These are phyloP conservation scores for Theobroma cacao DNA, from an alignment of 345 rosid genomes.

Conservation along the genomic window DNA sequence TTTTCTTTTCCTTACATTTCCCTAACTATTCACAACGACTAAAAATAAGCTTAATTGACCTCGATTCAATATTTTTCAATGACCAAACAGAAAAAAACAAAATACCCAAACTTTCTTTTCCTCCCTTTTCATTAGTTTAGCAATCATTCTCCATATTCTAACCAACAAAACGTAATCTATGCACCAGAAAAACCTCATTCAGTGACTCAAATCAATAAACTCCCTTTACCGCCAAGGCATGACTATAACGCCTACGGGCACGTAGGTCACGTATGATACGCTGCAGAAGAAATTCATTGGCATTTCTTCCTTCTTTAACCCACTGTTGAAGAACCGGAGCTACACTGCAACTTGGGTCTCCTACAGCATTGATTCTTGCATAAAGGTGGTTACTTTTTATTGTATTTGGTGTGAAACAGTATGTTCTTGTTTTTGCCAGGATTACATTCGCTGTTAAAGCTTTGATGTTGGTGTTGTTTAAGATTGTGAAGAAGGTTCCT, in stretches of 20 bases:
- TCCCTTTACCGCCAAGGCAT: constrained; percentile 40
- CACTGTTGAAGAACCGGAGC: constrained; percentile 41
- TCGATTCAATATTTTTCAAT: not conserved
- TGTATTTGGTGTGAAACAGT: not conserved
- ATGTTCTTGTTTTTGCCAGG: constrained; percentile 8
- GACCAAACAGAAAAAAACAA: not conserved
- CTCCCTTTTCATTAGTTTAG: not conserved
- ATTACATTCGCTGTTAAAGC: constrained; percentile 10
- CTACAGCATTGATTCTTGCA: constrained; percentile 34
- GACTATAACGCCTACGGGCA: constrained; percentile 26
- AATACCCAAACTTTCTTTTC: not conserved
- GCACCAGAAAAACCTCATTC: not conserved
- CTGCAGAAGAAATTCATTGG: constrained; percentile 15
- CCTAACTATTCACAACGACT: not conserved
- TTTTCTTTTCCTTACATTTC: not conserved
- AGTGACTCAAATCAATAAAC: not conserved
- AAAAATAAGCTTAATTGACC: not conserved
- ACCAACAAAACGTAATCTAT: not conserved
- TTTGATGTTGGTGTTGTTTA: constrained; percentile 8
- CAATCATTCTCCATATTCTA: not conserved
- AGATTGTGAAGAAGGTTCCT: not conserved
- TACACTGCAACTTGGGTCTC: constrained; percentile 28
- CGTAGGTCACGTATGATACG: constrained; percentile 35
- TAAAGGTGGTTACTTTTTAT: constrained; percentile 19
- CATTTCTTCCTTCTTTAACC: constrained; percentile 28